These are phyloP conservation scores for Aspergillus tubingensis DNA, from an alignment of 2,329 filamentous ascomycete genomes.

Conservation along the genomic window DNA sequence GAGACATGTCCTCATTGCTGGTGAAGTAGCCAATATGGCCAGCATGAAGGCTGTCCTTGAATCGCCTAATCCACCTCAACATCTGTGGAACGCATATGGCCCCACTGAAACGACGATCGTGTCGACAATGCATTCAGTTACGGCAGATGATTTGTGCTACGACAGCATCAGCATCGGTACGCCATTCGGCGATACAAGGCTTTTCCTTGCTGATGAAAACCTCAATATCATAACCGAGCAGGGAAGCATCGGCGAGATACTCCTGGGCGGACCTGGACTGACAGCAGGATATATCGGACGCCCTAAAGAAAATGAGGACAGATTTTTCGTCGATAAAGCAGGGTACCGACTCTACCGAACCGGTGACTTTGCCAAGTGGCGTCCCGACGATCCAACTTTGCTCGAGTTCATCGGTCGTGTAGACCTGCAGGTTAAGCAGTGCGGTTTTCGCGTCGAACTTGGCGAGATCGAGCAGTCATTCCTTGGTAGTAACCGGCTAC, in stretches of 20 bases:
- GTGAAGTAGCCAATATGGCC: slow-evolving; percentile 11
- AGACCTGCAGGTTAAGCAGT: slow-evolving; percentile 84
- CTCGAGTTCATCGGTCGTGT: slow-evolving; percentile 71
- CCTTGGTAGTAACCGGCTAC: not conserved
- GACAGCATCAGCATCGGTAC: slow-evolving; percentile 14
- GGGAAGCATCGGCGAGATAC: slow-evolving; percentile 77
- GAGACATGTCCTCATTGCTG: slow-evolving; percentile 13
- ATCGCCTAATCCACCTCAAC: slow-evolving; percentile 8
- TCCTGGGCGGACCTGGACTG: slow-evolving; percentile 71
- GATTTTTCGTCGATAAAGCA: slow-evolving; percentile 64
- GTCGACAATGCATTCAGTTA: slow-evolving; percentile 10
- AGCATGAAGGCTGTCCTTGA: slow-evolving; percentile 14
- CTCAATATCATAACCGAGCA: not conserved
- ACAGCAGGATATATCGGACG: slow-evolving; percentile 69
- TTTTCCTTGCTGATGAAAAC: slow-evolving; percentile 11
- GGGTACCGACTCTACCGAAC: slow-evolving; percentile 71
- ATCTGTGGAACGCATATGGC: slow-evolving; percentile 22
- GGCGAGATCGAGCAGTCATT: slow-evolving; percentile 81
- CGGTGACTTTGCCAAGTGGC: slow-evolving; percentile 73
- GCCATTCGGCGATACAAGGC: slow-evolving; percentile 9
- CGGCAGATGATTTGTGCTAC: slow-evolving; percentile 3
- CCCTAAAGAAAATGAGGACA: slow-evolving; percentile 61
- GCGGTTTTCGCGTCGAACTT: slow-evolving; percentile 85
- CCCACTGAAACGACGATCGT: slow-evolving; percentile 19
- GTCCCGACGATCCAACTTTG: slow-evolving; percentile 58